Evolutionary conservation across 2,329 filamentous ascomycete genomes (phyloP).

Genomic region (Huntiella moniliformis): DNA sequence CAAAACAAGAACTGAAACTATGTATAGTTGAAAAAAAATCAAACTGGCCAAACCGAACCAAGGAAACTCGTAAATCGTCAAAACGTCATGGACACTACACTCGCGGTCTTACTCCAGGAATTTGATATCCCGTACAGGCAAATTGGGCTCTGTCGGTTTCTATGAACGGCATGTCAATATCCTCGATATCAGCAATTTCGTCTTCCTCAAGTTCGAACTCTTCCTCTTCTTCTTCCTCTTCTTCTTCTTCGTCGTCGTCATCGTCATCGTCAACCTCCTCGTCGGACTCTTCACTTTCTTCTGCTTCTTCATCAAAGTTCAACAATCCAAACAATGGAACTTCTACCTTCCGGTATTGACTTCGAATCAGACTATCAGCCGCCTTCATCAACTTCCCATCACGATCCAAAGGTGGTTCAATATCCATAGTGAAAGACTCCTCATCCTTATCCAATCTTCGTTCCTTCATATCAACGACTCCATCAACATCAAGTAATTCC

Average conservation of each 20-base stretch:
- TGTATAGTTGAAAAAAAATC: too few species aligned
- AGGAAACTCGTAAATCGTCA: too few species aligned
- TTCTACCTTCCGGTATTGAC: conserved; percentile 26
- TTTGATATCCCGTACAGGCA: too few species aligned
- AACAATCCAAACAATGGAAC: conserved; percentile 27
- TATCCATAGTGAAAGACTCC: conserved; percentile 23
- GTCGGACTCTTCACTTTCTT: conserved; percentile 21
- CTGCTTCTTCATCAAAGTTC: conserved; percentile 26
- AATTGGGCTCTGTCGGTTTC: too few species aligned
- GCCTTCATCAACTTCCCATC: conserved; percentile 25
- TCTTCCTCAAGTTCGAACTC: conserved; percentile 10
- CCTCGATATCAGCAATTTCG: neutral
- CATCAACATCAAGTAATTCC: too few species aligned
- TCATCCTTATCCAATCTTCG: conserved; percentile 22
- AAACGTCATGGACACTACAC: too few species aligned
- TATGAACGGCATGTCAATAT: too few species aligned
- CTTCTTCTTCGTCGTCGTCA: conserved; percentile 16
- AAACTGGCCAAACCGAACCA: too few species aligned
- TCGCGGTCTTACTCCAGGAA: too few species aligned
- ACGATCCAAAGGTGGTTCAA: conserved; percentile 22
- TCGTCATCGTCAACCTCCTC: conserved; percentile 11
- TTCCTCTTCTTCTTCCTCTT: conserved; percentile 16
- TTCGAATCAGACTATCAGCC: conserved; percentile 29
- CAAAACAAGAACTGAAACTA: too few species aligned
- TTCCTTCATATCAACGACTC: conserved; percentile 22